phyloP scores from a whole-genome alignment of 208 protist species.

The Entamoeba moshkovskii region DNA sequence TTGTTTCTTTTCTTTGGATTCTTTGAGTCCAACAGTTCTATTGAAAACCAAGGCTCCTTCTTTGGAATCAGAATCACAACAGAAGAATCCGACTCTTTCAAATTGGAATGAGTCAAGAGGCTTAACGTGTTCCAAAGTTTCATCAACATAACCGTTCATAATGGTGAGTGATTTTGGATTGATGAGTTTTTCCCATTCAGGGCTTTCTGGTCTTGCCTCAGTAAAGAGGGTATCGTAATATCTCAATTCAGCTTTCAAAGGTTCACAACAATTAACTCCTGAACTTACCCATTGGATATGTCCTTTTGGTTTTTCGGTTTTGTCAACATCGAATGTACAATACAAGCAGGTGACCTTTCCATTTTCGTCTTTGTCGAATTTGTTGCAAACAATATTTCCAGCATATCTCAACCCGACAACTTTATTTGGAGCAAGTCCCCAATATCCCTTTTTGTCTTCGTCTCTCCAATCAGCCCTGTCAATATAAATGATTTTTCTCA shows the following conservation, averaged over 20 bases:
- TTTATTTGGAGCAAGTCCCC: background rate
- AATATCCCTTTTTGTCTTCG: conserved; percentile 10
- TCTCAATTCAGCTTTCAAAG: background rate
- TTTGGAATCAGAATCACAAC: background rate
- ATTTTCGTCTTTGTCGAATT: conserved; percentile 11
- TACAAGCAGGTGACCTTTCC: background rate
- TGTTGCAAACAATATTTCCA: conserved; percentile 12
- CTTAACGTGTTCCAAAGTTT: background rate
- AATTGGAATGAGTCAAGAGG: conserved; percentile 57
- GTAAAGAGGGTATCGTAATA: background rate
- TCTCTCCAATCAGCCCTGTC: conserved; percentile 78
- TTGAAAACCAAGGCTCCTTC: background rate
- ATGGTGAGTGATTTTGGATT: background rate
- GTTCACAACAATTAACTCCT: background rate
- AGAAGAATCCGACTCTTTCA: conserved; percentile 69
- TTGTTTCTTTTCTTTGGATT: background rate
- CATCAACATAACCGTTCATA: background rate
- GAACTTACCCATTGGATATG: conserved; percentile 29
- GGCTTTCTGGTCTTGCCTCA: background rate
- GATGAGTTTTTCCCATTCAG: background rate
- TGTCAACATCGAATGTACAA: background rate
- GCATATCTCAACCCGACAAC: background rate
- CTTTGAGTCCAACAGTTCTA: background rate
- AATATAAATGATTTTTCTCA: conserved; percentile 79
- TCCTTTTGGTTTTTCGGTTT: conserved; percentile 23